Conservation (phyloP, 225 moss, liverwort and hornwort genomes). For the Sphagnum tenellum region DNA sequence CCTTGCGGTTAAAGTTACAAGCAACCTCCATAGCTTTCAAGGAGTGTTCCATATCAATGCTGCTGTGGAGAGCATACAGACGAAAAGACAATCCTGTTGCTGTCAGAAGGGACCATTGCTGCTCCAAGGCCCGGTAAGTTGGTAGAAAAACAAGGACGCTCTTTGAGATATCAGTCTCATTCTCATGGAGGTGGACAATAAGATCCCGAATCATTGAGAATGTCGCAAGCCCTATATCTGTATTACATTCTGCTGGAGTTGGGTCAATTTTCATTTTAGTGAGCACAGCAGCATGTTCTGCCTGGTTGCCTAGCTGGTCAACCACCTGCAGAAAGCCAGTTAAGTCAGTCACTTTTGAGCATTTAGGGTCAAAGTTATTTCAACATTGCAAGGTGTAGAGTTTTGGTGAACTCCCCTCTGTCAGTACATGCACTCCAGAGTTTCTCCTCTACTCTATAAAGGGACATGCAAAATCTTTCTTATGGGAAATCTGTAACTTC, state of each 20-base stretch:
- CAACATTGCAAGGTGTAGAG: too few relatives aligned
- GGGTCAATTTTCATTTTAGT: slow-evolving; percentile 11
- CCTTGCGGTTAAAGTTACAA: slow-evolving; percentile 41
- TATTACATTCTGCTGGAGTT: slow-evolving; percentile 22
- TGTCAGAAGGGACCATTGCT: slow-evolving; percentile 42
- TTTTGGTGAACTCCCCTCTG: too few relatives aligned
- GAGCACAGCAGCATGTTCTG: slow-evolving; percentile 25
- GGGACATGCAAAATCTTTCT: too few relatives aligned
- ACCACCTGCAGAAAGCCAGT: slow-evolving; percentile 21
- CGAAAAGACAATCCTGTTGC: slow-evolving; percentile 16
- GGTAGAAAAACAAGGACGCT: slow-evolving; percentile 54
- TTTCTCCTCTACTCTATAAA: too few relatives aligned
- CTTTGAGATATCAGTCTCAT: slow-evolving; percentile 34
- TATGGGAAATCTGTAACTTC: too few relatives aligned
- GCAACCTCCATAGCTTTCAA: slow-evolving; percentile 54
- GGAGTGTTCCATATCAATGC: slow-evolving; percentile 57
- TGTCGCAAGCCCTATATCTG: slow-evolving; percentile 30
- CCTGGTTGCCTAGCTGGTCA: slow-evolving; percentile 31
- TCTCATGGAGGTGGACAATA: slow-evolving; percentile 35
- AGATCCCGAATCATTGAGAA: slow-evolving; percentile 37
- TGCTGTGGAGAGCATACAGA: slow-evolving; percentile 53
- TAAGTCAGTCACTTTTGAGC: too few relatives aligned
- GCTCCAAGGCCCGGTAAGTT: slow-evolving; percentile 49
- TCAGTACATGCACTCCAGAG: too few relatives aligned
- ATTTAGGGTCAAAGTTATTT: too few relatives aligned